Percentiles rank a stretch among this genome's conserved stretches.
phyloP scores from a whole-genome alignment of 495 filamentous ascomycete species.

The Penicillium manginii region DNA sequence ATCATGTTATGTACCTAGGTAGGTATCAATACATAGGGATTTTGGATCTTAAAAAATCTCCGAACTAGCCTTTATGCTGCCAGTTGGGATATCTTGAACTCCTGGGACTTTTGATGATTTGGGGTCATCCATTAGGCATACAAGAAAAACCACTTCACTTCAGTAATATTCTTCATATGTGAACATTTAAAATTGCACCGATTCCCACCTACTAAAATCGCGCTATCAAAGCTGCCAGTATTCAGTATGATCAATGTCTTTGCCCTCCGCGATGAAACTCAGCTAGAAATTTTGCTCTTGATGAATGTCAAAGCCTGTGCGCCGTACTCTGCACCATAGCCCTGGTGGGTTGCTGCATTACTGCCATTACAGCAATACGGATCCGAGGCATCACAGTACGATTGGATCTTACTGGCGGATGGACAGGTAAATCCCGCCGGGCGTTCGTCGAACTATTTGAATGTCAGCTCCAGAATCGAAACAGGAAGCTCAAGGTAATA shows the following conservation, averaged over 20 bases:
- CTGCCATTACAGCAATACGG: constrained; percentile 68
- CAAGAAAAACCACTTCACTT: no score
- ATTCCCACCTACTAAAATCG: no score
- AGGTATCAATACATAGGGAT: no score
- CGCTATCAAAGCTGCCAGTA: no score
- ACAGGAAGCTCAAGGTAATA: constrained; percentile 11
- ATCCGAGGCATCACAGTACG: constrained; percentile 64
- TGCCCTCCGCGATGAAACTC: background rate
- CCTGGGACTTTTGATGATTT: no score
- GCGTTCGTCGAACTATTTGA: constrained; percentile 56
- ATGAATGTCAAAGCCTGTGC: constrained; percentile 58
- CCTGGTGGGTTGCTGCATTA: constrained; percentile 58
- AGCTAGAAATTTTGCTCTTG: constrained; percentile 45
- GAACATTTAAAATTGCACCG: no score
- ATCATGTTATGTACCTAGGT: no score
- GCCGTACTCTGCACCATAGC: constrained; percentile 64
- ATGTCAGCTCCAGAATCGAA: constrained; percentile 4
- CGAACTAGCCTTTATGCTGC: no score
- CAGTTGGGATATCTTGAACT: no score
- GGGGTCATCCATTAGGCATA: no score
- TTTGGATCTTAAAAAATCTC: no score
- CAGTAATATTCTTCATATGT: no score
- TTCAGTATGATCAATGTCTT: background rate
- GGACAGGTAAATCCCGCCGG: constrained; percentile 60
- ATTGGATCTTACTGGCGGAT: constrained; percentile 55